Evolutionary conservation across 2,329 filamentous ascomycete genomes (phyloP), one percentile per base, ranked within the genome.

Genomic region (Emergomyces pasteurianus): DNA sequence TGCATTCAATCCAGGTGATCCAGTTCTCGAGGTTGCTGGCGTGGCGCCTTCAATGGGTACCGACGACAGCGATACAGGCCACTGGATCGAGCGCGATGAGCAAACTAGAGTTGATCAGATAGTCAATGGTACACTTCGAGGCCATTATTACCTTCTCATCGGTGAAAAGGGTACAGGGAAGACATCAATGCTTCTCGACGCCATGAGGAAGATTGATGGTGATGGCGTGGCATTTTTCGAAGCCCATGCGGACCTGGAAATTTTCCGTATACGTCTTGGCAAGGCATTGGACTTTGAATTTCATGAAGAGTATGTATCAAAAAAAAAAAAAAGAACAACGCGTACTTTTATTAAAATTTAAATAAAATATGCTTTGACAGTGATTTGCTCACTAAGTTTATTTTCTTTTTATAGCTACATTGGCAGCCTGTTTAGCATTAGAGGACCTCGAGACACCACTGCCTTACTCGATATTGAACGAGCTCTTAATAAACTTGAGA

Each of bases 121-220:
- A 65, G 83, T 99, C 28, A 77, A 81, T 55, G 94, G 94, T 0
- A 75, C 80, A 2, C 80, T 84, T 34, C 79, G 79, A 53, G 94
- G 94, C 12, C 91, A 95, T 70, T 99, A 99, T 70, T 89, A 94
- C 73, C 81, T 99, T 1, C 79, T 99, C 2, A 85, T 97, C 54
- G 94, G 94, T 52, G 94, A 97, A 71, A 97, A 99, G 76, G 94
- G 94, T 5, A 95, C 90, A 0, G 94, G 94, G 7, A 99, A 99
- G 78, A 95, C 89, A 63, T 95, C 89, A 66, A 97, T 99, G 94
- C 78, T 99, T 68, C 81, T 99, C 23, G 90, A 97, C 71, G 90
- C 90, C 9, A 99, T 99, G 92, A 86, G 87, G 59, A 95, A 95
- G 73, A 87, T 92, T 60, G 84, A 96, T 64, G 94, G 91, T 3